Conservation (phyloP, 2,329 filamentous ascomycete species). For the Fusarium hainanense region DNA sequence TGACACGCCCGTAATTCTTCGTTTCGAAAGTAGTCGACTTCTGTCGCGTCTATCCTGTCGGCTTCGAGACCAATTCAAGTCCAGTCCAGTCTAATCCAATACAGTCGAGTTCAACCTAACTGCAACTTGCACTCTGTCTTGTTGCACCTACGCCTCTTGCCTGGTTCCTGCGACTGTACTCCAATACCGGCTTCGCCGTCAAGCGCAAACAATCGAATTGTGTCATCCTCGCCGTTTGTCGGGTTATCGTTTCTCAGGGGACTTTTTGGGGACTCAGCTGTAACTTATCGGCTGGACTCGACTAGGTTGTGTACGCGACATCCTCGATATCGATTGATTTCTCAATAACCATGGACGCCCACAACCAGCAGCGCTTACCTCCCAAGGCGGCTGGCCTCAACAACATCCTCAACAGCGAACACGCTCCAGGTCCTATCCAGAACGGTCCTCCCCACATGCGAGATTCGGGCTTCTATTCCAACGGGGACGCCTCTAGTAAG, state of each 20-base stretch:
- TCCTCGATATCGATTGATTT: slow-evolving; percentile 18
- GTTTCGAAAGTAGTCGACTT: slow-evolving; percentile 1
- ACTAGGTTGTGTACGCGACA: slow-evolving; percentile 19
- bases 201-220: slow-evolving; percentile 13
- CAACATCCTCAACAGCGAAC: slow-evolving; percentile 55
- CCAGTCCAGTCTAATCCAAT: background rate
- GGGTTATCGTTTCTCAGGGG: slow-evolving; percentile 13
- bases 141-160: slow-evolving; percentile 18
- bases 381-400: slow-evolving; percentile 53
- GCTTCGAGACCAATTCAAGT: background rate
- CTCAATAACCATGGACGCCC: slow-evolving; percentile 44
- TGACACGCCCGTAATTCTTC: slow-evolving; percentile 28
- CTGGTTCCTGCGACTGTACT: slow-evolving; percentile 10
- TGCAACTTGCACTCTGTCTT: slow-evolving; percentile 5
- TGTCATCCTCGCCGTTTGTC: background rate
- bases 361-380: slow-evolving; percentile 44
- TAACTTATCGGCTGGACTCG: slow-evolving; percentile 14
- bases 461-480: slow-evolving; percentile 59
- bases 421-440: slow-evolving; percentile 40
- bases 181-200: slow-evolving; percentile 10
- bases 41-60: slow-evolving; percentile 21
- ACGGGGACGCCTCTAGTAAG: slow-evolving; percentile 57
- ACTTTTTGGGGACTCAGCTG: slow-evolving; percentile 7
- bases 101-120: background rate
- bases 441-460: slow-evolving; percentile 51